Base-by-base conservation (phyloP, 257 asterid species). In the Solanum habrochaites region DNA sequence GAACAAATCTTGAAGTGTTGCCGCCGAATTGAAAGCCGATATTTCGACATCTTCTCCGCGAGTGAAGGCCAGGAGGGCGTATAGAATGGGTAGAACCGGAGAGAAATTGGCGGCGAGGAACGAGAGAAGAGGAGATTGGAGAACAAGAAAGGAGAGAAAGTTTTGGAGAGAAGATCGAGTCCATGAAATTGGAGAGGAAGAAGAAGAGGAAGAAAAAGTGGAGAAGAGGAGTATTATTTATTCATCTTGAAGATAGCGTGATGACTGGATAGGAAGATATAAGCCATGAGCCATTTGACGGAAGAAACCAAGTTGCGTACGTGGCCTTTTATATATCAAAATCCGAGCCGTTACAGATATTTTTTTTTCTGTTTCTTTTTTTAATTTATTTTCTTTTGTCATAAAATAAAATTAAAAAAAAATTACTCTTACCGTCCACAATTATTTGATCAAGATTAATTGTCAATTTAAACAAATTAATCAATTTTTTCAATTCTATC, bases 151-250 rank as follows among this genome's bases (percentile, higher is more conserved):
- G 43, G 66, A 90, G 43, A 49, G 97, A 87, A 18, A 90, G 89
- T 74, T 91, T 91, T 82, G 93, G 88, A 75, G 93, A 89, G 86
- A 95, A 88, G 64, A 89, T 93, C 83, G 92, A 89, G 86, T 93
- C 98, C 98, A 96, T 93, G 87, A 32, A 82, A 83, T 42, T 31
- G 85, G 91, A 82, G 82, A 35, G 1, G 67, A 21, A 70, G 42
- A 29, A 9, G 23, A 49, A 18, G 86, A 29, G 37, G 8, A 49
- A n/a, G 78, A 35, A 74, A 27, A 31, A 43, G 75, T 14, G 21
- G 11, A 25, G 13, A 42, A 67, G 43, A 84, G 87, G 73, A 75
- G 87, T 73, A 89, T 89, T 14, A 88, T 23, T 39, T 16, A 84
- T 35, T 86, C 84, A 82, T 25, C 64, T 78, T 21, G 64, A 80